Evolutionary conservation across 2,329 filamentous ascomycete genomes (phyloP), one percentile per base, ranked within the genome.

Genomic region (Cladorrhinum sp.): DNA sequence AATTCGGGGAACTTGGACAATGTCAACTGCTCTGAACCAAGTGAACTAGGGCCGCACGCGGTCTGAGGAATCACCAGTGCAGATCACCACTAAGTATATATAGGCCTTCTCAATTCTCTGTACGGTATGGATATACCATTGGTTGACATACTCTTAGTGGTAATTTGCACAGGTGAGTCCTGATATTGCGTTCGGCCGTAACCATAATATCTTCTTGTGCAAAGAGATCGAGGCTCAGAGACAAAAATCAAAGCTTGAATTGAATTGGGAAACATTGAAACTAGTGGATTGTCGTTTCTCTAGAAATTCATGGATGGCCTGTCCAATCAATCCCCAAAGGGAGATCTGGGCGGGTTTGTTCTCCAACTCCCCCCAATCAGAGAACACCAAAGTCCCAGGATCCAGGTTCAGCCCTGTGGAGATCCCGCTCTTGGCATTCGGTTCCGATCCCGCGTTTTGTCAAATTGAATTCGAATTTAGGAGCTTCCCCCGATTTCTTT

Each of bases 351-450:
- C 7, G 6, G 6, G 29, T 32, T 32, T 13, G 7, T 6, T 13
- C 29, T 13, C 29, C 29, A 6, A 6, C 29, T 41, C 52, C 32
- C 58, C 18, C 16, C 36, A 41, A 41, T 41, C 36, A 5, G 36
- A 57, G 32, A 45, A 12, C 52, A 55, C 22, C 12, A 6, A 18
- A 16, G 38, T 16, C n/a, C 49, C 48, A 20, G 27, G 22, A 52
- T 27, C 38, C 49, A 49, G 22, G 29, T 36, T 62, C 61, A 63
- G 61, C 61, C 61, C 61, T 63, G 41, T 45, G 41, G 41, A 45
- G 48, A 49, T 20, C 16, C 27, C 16, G 20, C 32, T 49, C 58
- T 52, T 56, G 58, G 55, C 51, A 29, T 2, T 2, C 18, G 36
- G 25, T 5, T 16, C 41, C 41, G 20, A 45, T 20, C 41, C n/a